Conservation (phyloP, 805 yeast species). For the Saccharomycopsis babjevae region DNA sequence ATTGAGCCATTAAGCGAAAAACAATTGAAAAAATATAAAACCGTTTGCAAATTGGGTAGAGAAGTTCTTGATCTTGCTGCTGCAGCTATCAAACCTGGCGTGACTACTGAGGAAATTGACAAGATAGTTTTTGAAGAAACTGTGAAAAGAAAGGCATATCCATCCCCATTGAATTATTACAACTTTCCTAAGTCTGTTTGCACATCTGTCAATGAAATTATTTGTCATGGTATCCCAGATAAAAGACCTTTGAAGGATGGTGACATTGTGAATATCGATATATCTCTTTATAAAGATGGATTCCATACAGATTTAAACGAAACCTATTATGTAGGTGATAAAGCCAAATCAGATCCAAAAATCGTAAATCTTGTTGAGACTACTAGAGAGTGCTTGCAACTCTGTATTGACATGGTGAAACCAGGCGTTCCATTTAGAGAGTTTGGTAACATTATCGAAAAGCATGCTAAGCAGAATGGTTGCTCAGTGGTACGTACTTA, state of each 20-base stretch:
- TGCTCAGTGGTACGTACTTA: slow-evolving; percentile 85
- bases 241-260: slow-evolving; percentile 81
- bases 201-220: slow-evolving; percentile 88
- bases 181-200: slow-evolving; percentile 89
- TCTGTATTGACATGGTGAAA: slow-evolving; percentile 75
- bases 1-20: slow-evolving; percentile 56
- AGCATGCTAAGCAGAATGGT: slow-evolving; percentile 65
- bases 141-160: slow-evolving; percentile 80
- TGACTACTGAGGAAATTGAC: slow-evolving; percentile 90
- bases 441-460: slow-evolving; percentile 80
- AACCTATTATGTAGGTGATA: slow-evolving; percentile 92
- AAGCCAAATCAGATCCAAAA: slow-evolving; percentile 68
- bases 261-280: slow-evolving; percentile 87
- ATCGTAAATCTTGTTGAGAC: slow-evolving; percentile 86
- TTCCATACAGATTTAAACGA: slow-evolving; percentile 92
- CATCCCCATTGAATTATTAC: slow-evolving; percentile 90
- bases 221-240: slow-evolving; percentile 97
- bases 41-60: slow-evolving; percentile 67
- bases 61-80: slow-evolving; percentile 89
- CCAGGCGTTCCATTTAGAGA: slow-evolving; percentile 87
- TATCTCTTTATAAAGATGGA: slow-evolving; percentile 76
- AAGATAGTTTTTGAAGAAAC: slow-evolving; percentile 80
- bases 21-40: slow-evolving; percentile 64
- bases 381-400: slow-evolving; percentile 76
- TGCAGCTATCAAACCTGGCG: slow-evolving; percentile 71